phyloP scores from a whole-genome alignment of 2,329 filamentous ascomycete species.

The Phialophora verrucosa region DNA sequence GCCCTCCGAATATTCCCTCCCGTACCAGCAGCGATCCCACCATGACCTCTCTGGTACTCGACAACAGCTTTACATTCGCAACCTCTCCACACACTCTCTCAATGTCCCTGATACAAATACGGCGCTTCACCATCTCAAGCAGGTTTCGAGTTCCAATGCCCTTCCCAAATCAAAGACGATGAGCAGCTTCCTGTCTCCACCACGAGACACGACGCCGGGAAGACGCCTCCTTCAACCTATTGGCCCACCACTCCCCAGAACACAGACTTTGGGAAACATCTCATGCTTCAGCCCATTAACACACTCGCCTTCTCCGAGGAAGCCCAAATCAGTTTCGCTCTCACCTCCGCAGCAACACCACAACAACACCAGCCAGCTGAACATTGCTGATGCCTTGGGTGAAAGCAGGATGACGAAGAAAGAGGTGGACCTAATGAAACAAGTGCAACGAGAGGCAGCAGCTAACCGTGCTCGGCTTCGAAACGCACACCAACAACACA shows the following conservation, averaged over 20 bases:
- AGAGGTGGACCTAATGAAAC: conserved; percentile 30
- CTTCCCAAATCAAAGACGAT: conserved; percentile 34
- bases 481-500: conserved; percentile 8
- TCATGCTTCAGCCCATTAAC: conserved; percentile 28
- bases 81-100: conserved; percentile 25
- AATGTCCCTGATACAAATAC: background rate
- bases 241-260: conserved; percentile 33
- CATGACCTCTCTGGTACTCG: conserved; percentile 28
- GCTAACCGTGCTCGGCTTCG: conserved; percentile 28
- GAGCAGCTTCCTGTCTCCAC: conserved; percentile 18
- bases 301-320: conserved; percentile 31
- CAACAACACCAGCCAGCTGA: conserved; percentile 21
- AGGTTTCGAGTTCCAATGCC: conserved; percentile 3
- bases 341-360: conserved; percentile 1
- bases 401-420: conserved; percentile 34
- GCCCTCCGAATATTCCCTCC: conserved; percentile 13
- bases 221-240: conserved; percentile 35
- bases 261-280: conserved; percentile 35
- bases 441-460: conserved; percentile 33
- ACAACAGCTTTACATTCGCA: conserved; percentile 25
- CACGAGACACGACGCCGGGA: conserved; percentile 25
- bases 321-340: conserved; percentile 16
- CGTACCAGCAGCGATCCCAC: conserved; percentile 23
- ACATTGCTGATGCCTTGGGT: conserved; percentile 25
- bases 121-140: conserved; percentile 6